A percentile compares a stretch with the other conserved stretches of the same genome.
Evolutionary conservation across 2,329 filamentous ascomycete species (phyloP).

Genomic region (Alternaria dauci): DNA sequence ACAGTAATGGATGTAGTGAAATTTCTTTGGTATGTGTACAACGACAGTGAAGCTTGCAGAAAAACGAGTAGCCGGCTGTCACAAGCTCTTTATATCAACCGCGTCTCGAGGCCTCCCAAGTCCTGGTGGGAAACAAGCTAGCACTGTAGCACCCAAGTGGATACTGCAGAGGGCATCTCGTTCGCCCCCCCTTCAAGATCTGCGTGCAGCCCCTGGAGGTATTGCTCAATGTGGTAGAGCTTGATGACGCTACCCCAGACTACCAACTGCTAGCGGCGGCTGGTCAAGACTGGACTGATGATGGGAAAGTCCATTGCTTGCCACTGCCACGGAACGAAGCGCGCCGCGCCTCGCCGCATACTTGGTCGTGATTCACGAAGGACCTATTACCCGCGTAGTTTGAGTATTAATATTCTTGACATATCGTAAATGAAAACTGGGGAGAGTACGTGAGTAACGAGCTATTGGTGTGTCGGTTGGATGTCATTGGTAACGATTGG

Average conservation of each 20-base stretch:
- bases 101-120: conserved; percentile 15
- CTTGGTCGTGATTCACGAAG: not conserved
- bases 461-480: conserved; percentile 24
- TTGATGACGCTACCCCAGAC: conserved; percentile 19
- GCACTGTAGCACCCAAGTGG: conserved; percentile 24
- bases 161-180: conserved; percentile 20
- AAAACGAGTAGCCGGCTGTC: conserved; percentile 8
- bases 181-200: conserved; percentile 18
- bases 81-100: conserved; percentile 31
- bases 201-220: conserved; percentile 26
- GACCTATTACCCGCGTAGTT: conserved; percentile 5
- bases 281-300: conserved; percentile 17
- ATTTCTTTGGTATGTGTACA: conserved; percentile 19
- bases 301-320: conserved; percentile 15
- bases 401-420: not conserved
- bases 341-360: not conserved
- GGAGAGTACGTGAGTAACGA: conserved; percentile 27
- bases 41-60: conserved; percentile 23
- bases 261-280: conserved; percentile 11
- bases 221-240: conserved; percentile 19
- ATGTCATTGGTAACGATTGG: conserved; percentile 14
- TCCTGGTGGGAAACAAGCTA: conserved; percentile 20
- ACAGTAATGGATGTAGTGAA: conserved; percentile 23
- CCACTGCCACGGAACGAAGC: not conserved
- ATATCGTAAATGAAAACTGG: conserved; percentile 1